phyloP scores from a whole-genome alignment of 2,329 filamentous ascomycete species.

The Endothia cerciana region DNA sequence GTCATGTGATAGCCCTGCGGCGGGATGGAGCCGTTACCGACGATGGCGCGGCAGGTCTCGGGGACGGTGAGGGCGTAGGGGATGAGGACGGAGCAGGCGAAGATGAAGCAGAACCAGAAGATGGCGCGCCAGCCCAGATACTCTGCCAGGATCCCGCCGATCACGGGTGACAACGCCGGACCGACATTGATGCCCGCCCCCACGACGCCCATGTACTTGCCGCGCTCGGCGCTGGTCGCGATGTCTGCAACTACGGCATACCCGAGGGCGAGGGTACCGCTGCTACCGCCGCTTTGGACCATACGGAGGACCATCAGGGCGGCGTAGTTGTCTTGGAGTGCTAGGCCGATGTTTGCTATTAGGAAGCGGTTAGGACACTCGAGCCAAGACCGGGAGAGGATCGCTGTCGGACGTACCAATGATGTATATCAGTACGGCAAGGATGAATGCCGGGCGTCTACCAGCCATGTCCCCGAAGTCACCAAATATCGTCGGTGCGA shows the following conservation, averaged over 20 bases:
- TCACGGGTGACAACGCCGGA: slow-evolving; percentile 59
- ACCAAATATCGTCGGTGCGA: slow-evolving; percentile 64
- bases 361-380: not conserved
- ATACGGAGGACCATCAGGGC: slow-evolving; percentile 64
- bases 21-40: slow-evolving; percentile 65
- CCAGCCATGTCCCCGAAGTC: slow-evolving; percentile 65
- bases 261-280: slow-evolving; percentile 71
- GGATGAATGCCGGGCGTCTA: slow-evolving; percentile 63
- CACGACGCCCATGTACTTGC: slow-evolving; percentile 73
- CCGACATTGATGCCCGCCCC: slow-evolving; percentile 61
- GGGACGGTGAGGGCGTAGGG: slow-evolving; percentile 61
- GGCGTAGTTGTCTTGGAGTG: slow-evolving; percentile 59
- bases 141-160: slow-evolving; percentile 66
- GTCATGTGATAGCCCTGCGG: slow-evolving; percentile 63
- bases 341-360: slow-evolving; percentile 61
- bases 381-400: not conserved
- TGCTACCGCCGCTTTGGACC: slow-evolving; percentile 67
- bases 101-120: slow-evolving; percentile 70
- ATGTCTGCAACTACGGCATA: slow-evolving; percentile 76
- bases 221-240: slow-evolving; percentile 69
- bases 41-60: slow-evolving; percentile 61
- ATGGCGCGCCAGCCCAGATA: slow-evolving; percentile 70
- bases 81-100: slow-evolving; percentile 53
- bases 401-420: slow-evolving; percentile 31
- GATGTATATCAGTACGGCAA: slow-evolving; percentile 61